Evolutionary conservation across 805 yeast species (phyloP), one percentile per base, ranked within the genome.

Genomic region (Starmerella cellae): DNA sequence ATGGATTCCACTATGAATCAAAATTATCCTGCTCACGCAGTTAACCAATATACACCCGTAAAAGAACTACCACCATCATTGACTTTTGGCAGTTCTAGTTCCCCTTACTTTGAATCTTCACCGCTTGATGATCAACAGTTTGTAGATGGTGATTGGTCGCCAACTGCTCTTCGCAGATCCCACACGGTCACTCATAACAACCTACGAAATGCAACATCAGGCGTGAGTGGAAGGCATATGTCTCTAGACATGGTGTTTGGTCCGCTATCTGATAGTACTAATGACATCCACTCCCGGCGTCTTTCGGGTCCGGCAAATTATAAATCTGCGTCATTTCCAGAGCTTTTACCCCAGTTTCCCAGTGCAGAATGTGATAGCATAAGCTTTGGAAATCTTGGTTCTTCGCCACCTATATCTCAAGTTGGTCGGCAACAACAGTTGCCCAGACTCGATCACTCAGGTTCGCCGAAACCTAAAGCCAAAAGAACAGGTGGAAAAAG

Each of bases 41-140:
- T 19, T 14, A 26, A 16, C 17, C 35, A 31, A 6, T 20, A 20
- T 23, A 48, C 51, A 11, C 51, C 52, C 1, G 26, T 32, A n/a
- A 48, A 42, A 21, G 42, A 47, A 14, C 30, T 37, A 2, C 47
- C 49, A 9, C 49, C 53, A 3, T 39, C 50, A 14, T 35, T 50
- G 28, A 36, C 48, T 14, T 44, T 34, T 18, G 52, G 50, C n/a
- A 42, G 45, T 39, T 49, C 52, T 4, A 48, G 52, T 39, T 48
- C 54, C 11, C 50, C 54, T n/a, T 32, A 26, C 8, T 33, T 37
- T 18, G 46, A 43, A 8, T 36, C 35, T 3, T 38, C 44, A 3
- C 41, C 43, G 4, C 37, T 21, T 10, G 17, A 27, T 16, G 33
- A 22, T 16, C 24, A 16, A 6, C 41, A 34, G 18, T 35, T 38